phyloP scores from a whole-genome alignment of 2,329 filamentous ascomycete species.

The Ampelomyces quisqualis region DNA sequence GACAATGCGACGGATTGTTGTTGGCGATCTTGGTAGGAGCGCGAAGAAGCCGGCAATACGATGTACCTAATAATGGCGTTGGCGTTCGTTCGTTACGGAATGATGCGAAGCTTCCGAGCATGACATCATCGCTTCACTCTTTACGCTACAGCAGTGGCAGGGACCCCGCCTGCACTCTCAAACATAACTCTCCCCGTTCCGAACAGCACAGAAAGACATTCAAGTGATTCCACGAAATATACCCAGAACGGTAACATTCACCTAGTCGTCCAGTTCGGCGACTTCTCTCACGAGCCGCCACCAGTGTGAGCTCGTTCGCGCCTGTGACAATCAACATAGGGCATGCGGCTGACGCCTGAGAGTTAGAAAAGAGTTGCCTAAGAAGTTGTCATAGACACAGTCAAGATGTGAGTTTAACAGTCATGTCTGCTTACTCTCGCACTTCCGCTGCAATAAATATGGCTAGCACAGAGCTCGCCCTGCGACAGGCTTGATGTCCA shows the following conservation, averaged over 20 bases:
- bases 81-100: not conserved
- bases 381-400: not conserved
- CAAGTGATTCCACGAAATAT: slow-evolving; percentile 9
- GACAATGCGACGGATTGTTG: no score
- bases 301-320: no score
- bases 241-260: slow-evolving; percentile 15
- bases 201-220: slow-evolving; percentile 12
- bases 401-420: slow-evolving; percentile 1
- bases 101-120: slow-evolving; percentile 20
- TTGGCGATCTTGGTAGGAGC: no score
- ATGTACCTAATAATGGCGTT: no score
- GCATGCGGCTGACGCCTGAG: not conserved
- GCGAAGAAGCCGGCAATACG: no score
- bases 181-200: slow-evolving; percentile 21
- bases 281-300: no score
- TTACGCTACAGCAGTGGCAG: slow-evolving; percentile 10
- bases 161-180: slow-evolving; percentile 18
- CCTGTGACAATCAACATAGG: not conserved
- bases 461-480: no score
- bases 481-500: no score
- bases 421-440: no score
- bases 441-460: no score
- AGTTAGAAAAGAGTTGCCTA: not conserved
- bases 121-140: slow-evolving; percentile 25
- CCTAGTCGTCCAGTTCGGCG: no score